Evolutionary conservation across 1,284 basidiomycete species (phyloP).

Genomic region (Ustilago tritici): DNA sequence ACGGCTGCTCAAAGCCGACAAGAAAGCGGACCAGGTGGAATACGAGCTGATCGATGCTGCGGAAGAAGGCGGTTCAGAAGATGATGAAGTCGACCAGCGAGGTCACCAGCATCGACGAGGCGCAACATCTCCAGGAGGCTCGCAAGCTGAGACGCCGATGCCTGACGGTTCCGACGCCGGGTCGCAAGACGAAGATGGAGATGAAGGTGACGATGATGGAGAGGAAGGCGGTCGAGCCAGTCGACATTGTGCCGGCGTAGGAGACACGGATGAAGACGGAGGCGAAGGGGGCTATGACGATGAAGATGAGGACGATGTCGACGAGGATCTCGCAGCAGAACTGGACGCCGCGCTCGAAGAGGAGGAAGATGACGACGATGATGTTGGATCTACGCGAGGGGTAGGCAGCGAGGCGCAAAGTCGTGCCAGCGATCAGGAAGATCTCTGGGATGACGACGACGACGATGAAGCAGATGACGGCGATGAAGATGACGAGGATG

Average conservation of each 20-base stretch:
- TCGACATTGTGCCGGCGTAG: conserved; percentile 47
- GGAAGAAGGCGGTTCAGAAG: conserved; percentile 63
- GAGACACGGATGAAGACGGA: conserved; percentile 71
- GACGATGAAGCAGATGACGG: conserved; percentile 76
- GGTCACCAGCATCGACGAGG: conserved; percentile 51
- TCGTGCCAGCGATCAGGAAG: conserved; percentile 60
- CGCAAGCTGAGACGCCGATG: conserved; percentile 42
- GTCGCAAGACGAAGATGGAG: conserved; percentile 43
- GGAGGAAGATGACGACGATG: conserved; percentile 74
- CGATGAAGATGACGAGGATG: conserved; percentile 80
- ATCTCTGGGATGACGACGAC: conserved; percentile 64
- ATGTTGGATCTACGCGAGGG: conserved; percentile 72
- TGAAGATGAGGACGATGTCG: conserved; percentile 76
- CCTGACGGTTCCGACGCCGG: conserved; percentile 34
- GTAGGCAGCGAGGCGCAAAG: conserved; percentile 57
- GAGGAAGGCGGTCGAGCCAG: conserved; percentile 39
- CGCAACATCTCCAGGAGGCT: conserved; percentile 45
- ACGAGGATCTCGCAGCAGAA: conserved; percentile 71
- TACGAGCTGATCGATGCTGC: conserved; percentile 63
- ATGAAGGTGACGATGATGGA: conserved; percentile 31
- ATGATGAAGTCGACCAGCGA: conserved; percentile 46
- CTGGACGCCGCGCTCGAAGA: conserved; percentile 70
- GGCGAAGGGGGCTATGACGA: conserved; percentile 67
- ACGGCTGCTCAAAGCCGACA: conserved; percentile 86
- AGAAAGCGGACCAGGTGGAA: conserved; percentile 79